These are phyloP conservation scores for Aureobasidium pullulans DNA, from an alignment of 2,329 filamentous ascomycete genomes.

Conservation along the genomic window DNA sequence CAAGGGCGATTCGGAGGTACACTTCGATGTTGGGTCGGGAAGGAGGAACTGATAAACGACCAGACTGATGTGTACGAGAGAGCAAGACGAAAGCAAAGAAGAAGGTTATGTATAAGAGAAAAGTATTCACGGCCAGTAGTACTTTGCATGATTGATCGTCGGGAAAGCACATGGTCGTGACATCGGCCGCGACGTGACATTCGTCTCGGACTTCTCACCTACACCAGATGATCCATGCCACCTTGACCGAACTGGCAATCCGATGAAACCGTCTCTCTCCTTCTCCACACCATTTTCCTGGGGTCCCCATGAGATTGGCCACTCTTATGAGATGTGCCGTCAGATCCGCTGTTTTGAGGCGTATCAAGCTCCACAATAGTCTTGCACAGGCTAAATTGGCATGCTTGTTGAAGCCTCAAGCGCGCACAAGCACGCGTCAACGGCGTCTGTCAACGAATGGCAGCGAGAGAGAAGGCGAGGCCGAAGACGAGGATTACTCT, in stretches of 20 bases:
- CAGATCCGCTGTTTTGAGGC: background rate
- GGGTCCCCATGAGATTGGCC: constrained; percentile 2
- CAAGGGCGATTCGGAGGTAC: background rate
- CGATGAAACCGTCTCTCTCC: background rate
- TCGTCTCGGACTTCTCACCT: constrained; percentile 10
- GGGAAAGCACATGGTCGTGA: constrained; percentile 4
- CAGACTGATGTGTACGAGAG: background rate
- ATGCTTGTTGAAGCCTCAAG: background rate
- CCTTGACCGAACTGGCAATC: background rate
- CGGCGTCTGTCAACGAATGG: background rate
- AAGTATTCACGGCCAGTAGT: background rate
- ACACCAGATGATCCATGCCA: background rate
- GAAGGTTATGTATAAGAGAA: background rate
- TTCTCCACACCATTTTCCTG: background rate
- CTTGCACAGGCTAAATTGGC: constrained; percentile 9
- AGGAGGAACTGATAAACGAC: background rate
- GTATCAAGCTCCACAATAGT: background rate
- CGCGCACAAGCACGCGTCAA: constrained; percentile 5
- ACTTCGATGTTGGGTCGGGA: background rate
- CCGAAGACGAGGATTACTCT: background rate
- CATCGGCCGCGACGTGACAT: background rate
- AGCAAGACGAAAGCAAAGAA: background rate
- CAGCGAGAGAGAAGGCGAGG: background rate
- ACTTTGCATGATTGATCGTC: background rate
- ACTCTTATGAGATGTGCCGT: background rate